Evolutionary conservation across 1,284 basidiomycete genomes (phyloP), one percentile per base, ranked within the genome.

Genomic region (Athelia sp.): DNA sequence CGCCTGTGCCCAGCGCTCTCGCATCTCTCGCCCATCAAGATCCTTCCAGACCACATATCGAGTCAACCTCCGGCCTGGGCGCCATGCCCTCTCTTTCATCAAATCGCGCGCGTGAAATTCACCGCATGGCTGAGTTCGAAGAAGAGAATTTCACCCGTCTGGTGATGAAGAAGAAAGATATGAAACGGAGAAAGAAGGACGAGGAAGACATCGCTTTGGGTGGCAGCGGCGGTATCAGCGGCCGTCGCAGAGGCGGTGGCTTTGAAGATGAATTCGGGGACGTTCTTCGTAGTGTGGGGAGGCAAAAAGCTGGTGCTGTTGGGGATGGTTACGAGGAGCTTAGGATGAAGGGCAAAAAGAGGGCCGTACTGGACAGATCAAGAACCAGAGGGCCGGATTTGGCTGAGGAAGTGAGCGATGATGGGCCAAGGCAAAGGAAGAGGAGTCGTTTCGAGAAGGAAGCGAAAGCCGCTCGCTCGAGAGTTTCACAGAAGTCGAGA

Each of bases 91-190:
- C 73, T 48, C 73, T 80, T 14, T 68, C 68, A 18, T 87, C 85
- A 1, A 74, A 77, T 18, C 85, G 91, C 21, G 89, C 88, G 9
- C 78, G 82, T 31, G 84, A 92, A 54, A 75, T 98, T 52, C 81
- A 85, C 57, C 81, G 87, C 13, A 86, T 98, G 72, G 82, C 82
- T 47, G 88, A 93, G 56, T 99, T 92, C 67, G 96, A 99, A 70
- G 96, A 98, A 68, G 91, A 93, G 49, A 96, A 98, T 67, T 94
- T 98, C 72, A 93, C 90, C 23, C 84, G 96, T 49, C 66, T 98
- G 49, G 80, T 96, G 53, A 88, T 94, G 79, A 90, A 87, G 65
- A 98, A 98, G 77, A 87, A 85, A 62, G 96, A 98, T 49, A 80
- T 81, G 18, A 82, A 79, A 62, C 74, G 85, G 49, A 76, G 96